Base-by-base conservation (phyloP, 371 early-diverging fungal genomes). In the Catenaria anguillulae region DNA sequence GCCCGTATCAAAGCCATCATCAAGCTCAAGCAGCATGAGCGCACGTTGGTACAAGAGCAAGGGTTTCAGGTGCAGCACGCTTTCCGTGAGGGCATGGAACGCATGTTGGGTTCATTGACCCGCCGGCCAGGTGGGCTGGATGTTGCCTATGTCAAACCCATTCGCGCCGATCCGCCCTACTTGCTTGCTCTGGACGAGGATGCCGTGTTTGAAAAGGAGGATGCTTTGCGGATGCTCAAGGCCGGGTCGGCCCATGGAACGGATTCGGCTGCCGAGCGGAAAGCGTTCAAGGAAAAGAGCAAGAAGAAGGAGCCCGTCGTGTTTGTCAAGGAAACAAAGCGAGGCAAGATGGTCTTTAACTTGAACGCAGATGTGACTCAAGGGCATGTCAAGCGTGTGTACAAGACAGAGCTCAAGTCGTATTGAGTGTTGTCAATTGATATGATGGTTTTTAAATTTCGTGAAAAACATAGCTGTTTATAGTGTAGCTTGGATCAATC, bases 1-100 rank as follows among this genome's bases (percentile, higher is more conserved):
- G 84, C 82, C 64, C 82, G 96, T 55, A 82, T 88, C 10, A 85
- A 91, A 71, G 96, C 92, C n/a, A 83, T 95, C 60, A 71, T 95
- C 61, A 81, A 84, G 60, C 73, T 93, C 60, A 93, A 93, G 72
- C 80, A 84, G 12, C 67, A 82, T 35, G 90, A 89, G 71, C n/a
- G n/a, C n/a, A n/a, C 56, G 5, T 21, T 23, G 34, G 35, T 56
- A 56, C 12, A 10, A 8, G 1, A 24, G 1, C 36, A 35, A 19
- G 58, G 58, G 36, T 13, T 17, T 17, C 42, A 19, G 24, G 10
- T 58, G 21, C 58, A 58, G 31, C 26, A 34, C 26, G 58, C 19
- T 31, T 58, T 58, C 42, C 58, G 31, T 5, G 21, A 8, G 12
- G 35, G 34, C 26, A 58, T 58, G 58, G 58, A 58, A 23, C 33